phyloP scores from a whole-genome alignment of 306 rosid genomes.

The Boehmeria nivea region DNA sequence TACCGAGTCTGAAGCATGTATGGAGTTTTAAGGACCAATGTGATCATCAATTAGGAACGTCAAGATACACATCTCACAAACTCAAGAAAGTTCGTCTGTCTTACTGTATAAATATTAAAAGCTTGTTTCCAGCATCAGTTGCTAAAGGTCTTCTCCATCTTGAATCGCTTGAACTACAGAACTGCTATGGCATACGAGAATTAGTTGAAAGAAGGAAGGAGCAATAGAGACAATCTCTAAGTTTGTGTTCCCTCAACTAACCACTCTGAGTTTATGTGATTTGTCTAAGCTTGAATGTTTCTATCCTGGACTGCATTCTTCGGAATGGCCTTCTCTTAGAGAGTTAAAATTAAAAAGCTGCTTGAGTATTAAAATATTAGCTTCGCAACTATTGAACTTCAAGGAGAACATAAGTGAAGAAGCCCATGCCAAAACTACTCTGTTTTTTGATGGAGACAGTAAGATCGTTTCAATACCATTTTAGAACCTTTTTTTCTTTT shows the following conservation, averaged over 20 bases:
- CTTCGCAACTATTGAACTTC: neutral
- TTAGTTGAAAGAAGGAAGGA: conserved; percentile 7
- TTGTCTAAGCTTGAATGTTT: neutral
- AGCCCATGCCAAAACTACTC: neutral
- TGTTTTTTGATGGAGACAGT: neutral
- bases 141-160: conserved; percentile 12
- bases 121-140: conserved; percentile 6
- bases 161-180: neutral
- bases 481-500: neutral
- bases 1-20: conserved; percentile 12
- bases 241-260: conserved; percentile 8
- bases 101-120: neutral
- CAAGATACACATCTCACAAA: neutral
- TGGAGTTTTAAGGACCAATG: conserved; percentile 4
- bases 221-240: neutral
- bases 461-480: neutral
- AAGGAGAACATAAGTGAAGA: no score
- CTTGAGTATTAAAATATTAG: neutral
- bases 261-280: neutral
- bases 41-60: no score
- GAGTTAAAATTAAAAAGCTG: neutral
- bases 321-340: neutral
- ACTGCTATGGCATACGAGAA: neutral
- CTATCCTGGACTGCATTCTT: conserved; percentile 7
- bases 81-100: neutral